A percentile compares a stretch with the other conserved stretches of the same genome.
phyloP scores from a whole-genome alignment of 352 stramenopile genomes.

The Pythium sp. region DNA sequence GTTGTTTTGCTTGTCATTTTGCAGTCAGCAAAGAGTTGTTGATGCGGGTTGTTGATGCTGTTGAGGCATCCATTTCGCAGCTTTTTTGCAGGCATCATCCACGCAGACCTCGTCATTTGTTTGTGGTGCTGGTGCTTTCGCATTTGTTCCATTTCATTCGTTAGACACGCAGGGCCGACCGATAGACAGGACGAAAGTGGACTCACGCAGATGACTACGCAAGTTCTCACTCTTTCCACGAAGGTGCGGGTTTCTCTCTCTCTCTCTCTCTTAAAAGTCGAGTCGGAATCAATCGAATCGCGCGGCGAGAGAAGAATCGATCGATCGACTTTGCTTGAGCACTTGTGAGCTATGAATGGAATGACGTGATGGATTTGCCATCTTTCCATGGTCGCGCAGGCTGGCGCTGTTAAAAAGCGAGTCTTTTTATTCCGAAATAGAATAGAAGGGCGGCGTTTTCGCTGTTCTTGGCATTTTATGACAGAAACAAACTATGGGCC shows the following conservation, averaged over 20 bases:
- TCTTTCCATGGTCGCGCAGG: neutral
- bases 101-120: neutral
- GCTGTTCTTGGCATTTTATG: neutral
- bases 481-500: no score
- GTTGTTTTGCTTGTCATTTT: neutral
- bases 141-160: neutral
- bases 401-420: neutral
- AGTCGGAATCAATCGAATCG: neutral
- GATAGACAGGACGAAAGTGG: neutral
- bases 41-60: neutral
- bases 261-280: neutral
- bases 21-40: neutral
- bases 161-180: neutral
- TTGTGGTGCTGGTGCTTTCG: neutral
- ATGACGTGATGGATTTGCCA: neutral
- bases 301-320: neutral
- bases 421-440: neutral
- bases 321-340: neutral
- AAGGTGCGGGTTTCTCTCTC: neutral
- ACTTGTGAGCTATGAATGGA: neutral
- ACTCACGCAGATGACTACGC: neutral
- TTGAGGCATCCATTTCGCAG: neutral
- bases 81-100: neutral
- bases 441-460: neutral
- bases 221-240: neutral